Percentiles rank a stretch among this genome's conserved stretches.
phyloP scores from a whole-genome alignment of 768 basidiomycete genomes.

The Termitomyces sp. region DNA sequence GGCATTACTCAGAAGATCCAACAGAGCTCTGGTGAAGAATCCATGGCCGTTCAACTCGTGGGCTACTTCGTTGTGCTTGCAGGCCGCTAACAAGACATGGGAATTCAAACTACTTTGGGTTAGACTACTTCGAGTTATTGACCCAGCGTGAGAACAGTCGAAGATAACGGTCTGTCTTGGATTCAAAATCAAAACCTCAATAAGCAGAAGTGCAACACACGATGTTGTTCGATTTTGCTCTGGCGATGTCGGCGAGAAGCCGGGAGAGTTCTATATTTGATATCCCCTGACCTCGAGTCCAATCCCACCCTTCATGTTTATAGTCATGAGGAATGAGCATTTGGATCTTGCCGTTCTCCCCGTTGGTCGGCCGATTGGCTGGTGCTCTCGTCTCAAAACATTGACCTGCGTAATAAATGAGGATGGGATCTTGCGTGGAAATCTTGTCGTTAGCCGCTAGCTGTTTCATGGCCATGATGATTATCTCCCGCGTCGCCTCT shows the following conservation, averaged over 20 bases:
- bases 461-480: not conserved
- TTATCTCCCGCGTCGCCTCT: not conserved
- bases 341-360: conserved; percentile 4
- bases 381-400: not conserved
- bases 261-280: not conserved
- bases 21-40: conserved; percentile 5
- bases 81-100: conserved; percentile 15
- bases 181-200: not conserved
- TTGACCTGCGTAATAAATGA: conserved; percentile 16
- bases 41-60: not conserved
- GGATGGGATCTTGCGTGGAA: conserved; percentile 7
- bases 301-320: too few relatives aligned
- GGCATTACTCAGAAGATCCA: not conserved
- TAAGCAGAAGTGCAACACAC: not conserved
- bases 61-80: conserved; percentile 1
- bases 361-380: not conserved
- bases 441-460: conserved; percentile 3
- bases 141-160: conserved; percentile 12
- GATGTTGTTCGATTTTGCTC: conserved; percentile 12
- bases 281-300: not conserved
- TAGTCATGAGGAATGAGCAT: conserved; percentile 12
- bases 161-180: conserved; percentile 10
- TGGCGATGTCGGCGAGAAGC: not conserved
- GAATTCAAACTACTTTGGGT: not conserved
- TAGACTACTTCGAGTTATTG: not conserved